Conservation (phyloP, 2,329 filamentous ascomycete species). For the Aspergillus arachidicola region DNA sequence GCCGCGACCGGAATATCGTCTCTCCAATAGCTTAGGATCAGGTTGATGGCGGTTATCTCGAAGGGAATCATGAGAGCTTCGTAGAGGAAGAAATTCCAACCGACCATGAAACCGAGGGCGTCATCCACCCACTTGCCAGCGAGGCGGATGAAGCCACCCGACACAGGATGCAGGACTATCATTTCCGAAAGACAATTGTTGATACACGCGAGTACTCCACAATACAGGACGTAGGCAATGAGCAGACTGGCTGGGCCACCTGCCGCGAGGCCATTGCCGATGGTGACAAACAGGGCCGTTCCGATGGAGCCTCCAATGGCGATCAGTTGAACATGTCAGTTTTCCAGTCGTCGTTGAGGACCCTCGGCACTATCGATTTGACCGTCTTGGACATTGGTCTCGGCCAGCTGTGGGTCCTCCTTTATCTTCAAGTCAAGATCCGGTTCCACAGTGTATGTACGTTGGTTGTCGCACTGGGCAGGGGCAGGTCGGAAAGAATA, state of each 20-base stretch:
- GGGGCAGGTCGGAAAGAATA: neutral
- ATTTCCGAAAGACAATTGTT: conserved; percentile 25
- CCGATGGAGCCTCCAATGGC: neutral
- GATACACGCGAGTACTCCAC: conserved; percentile 27
- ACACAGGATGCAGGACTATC: conserved; percentile 26
- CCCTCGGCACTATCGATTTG: neutral
- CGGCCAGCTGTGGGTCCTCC: neutral
- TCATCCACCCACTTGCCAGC: conserved; percentile 28
- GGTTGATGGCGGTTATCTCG: conserved; percentile 41
- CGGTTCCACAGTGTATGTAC: neutral
- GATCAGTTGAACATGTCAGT: neutral
- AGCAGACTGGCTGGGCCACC: conserved; percentile 38
- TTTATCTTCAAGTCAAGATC: neutral
- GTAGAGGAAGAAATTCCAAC: conserved; percentile 29
- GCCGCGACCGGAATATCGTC: conserved; percentile 41
- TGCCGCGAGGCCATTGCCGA: conserved; percentile 35
- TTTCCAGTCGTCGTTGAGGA: neutral
- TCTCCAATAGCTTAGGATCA: conserved; percentile 40
- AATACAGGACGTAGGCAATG: conserved; percentile 23
- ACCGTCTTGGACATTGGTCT: neutral
- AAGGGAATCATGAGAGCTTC: conserved; percentile 27
- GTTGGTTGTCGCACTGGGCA: neutral
- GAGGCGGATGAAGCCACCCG: conserved; percentile 18
- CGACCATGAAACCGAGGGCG: conserved; percentile 29
- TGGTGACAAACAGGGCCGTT: conserved; percentile 23